Evolutionary conservation across 2,329 filamentous ascomycete species (phyloP), one percentile per base, ranked within the genome.

Genomic region (Botryotinia globosa): DNA sequence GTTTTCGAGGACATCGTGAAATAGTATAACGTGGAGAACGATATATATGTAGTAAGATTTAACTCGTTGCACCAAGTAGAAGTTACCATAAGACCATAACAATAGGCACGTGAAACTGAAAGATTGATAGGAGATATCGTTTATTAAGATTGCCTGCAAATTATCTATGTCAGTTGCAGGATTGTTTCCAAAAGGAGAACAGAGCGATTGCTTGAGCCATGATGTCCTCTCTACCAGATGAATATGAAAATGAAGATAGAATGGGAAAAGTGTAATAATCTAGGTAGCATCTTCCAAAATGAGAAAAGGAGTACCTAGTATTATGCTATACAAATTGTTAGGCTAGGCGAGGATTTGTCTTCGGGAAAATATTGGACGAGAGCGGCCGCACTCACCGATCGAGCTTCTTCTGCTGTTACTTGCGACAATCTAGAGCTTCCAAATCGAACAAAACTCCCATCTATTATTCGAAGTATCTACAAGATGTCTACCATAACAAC

Each of bases 401-500:
- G 32, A 56, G 68, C 68, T 68, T 58, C 65, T 56, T 37, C 37
- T 58, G 54, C 34, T 54, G n/a, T 39, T 44, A 58, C 37, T 54
- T 39, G 45, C 22, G 45, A 68, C 65, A 68, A 42, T 34, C 67
- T 25, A 25, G 29, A 67, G 64, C 64, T 67, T 32, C 51, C 45
- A 37, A 9, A 67, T 67, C 20, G 48, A 67, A 68, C 12, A 44
- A 51, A 51, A 65, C 48, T 32, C 18, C 20, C 8, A 45, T n/a
- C 42, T 44, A n/a, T 29, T 63, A 20, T 37, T 44, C 8, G 18
- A 34, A 12, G 16, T 16, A 58, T 42, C n/a, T 48, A 61, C 76
- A 82, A 73, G 65, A 97, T 97, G 94, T 94, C 94, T 73, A 96
- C 94, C 32, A 92, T 96, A 80, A 92, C 93, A n/a, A 84, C 87